Conservation (phyloP, 129 eudicot genomes). For the Flaveria brownii region DNA sequence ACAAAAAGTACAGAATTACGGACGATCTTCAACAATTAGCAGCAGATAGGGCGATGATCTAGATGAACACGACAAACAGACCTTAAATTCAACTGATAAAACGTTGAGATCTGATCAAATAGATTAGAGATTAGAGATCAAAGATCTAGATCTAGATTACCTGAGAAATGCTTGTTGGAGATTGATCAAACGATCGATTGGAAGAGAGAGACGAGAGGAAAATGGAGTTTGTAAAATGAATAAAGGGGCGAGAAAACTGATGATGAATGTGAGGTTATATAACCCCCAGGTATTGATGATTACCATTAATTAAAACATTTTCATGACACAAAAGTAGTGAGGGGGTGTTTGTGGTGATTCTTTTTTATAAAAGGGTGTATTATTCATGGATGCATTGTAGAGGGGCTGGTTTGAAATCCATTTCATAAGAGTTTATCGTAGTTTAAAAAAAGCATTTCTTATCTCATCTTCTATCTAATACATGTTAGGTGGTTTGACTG, state of each 20-base stretch:
- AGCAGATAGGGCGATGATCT: slow-evolving; percentile 13
- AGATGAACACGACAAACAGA: slow-evolving; percentile 2
- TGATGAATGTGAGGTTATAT: slow-evolving; percentile 36
- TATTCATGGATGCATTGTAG: too few relatives aligned
- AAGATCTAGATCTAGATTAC: slow-evolving; percentile 44
- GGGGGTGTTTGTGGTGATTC: too few relatives aligned
- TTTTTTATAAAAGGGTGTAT: too few relatives aligned
- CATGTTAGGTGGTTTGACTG: too few relatives aligned
- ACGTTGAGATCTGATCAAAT: slow-evolving; percentile 33
- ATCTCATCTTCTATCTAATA: too few relatives aligned
- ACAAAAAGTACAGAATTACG: slow-evolving; percentile 10
- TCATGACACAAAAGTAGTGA: background rate
- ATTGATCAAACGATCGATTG: slow-evolving; percentile 31
- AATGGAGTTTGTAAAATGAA: slow-evolving; percentile 15
- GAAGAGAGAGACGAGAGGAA: slow-evolving; percentile 17
- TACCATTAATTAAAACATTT: slow-evolving; percentile 22
- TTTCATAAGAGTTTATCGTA: too few relatives aligned
- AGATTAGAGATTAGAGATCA: background rate
- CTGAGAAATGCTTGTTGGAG: slow-evolving; percentile 31
- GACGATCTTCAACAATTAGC: slow-evolving; percentile 20
- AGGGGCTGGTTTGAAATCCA: too few relatives aligned
- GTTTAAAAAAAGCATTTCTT: too few relatives aligned
- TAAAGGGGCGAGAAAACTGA: slow-evolving; percentile 32
- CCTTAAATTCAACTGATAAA: slow-evolving; percentile 5
- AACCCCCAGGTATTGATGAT: slow-evolving; percentile 31